Evolutionary conservation across 148 eudicot genomes (phyloP).

Genomic region (Oxyria digyna): DNA sequence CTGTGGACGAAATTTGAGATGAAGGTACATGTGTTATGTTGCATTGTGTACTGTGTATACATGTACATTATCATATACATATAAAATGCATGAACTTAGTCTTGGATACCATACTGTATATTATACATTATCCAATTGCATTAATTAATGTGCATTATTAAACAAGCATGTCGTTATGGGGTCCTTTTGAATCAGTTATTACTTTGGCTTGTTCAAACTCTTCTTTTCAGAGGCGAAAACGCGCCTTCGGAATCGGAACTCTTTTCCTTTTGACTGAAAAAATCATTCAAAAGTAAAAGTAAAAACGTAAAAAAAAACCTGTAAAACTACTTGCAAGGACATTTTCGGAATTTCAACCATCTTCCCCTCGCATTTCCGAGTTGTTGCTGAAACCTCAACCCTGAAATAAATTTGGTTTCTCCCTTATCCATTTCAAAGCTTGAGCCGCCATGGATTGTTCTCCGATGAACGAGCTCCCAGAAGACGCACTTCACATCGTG

Average conservation of each 20-base stretch:
- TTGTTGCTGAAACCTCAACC: neutral
- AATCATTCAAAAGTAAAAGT: neutral
- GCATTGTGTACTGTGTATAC: neutral
- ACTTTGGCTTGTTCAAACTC: neutral
- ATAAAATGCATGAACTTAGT: neutral
- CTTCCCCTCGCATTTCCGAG: neutral
- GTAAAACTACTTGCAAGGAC: neutral
- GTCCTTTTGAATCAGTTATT: neutral
- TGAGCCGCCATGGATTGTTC: slow-evolving; percentile 22
- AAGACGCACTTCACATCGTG: slow-evolving; percentile 60
- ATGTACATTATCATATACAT: neutral
- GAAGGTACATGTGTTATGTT: neutral
- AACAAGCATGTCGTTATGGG: neutral
- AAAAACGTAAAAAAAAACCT: neutral
- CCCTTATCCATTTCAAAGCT: neutral
- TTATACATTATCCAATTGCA: no score
- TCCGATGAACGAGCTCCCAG: slow-evolving; percentile 43
- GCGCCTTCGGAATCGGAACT: neutral
- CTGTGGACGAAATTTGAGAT: neutral
- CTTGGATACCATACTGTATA: neutral
- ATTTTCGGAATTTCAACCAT: neutral
- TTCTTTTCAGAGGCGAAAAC: neutral
- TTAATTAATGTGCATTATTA: no score
- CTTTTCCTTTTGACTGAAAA: neutral
- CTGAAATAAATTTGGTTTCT: neutral